phyloP scores from a whole-genome alignment of 116 monocot genomes.

The Trichopus zeylanicus region DNA sequence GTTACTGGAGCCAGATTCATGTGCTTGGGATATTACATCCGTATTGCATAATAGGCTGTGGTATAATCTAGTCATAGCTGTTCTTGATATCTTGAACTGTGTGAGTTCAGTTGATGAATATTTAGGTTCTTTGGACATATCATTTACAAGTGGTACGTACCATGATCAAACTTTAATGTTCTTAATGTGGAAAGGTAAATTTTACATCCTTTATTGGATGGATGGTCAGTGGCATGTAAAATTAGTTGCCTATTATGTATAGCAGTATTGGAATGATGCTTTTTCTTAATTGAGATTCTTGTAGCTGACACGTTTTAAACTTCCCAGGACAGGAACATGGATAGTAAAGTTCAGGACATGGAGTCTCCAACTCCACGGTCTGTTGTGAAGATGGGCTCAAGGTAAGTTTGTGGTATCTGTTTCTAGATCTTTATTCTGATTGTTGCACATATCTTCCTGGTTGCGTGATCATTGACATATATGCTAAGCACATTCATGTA shows the following conservation, averaged over 20 bases:
- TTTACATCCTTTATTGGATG: no score
- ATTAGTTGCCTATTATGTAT: background rate
- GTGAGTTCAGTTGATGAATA: no score
- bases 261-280: background rate
- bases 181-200: no score
- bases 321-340: constrained; percentile 62
- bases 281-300: background rate
- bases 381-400: constrained; percentile 45
- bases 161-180: no score
- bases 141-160: no score
- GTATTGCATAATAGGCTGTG: no score
- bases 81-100: no score
- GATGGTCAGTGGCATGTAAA: background rate
- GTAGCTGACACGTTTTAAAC: constrained; percentile 1
- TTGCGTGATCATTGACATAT: background rate
- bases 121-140: no score
- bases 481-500: no score
- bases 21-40: no score
- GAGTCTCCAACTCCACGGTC: constrained; percentile 92
- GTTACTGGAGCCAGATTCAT: no score
- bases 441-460: background rate
- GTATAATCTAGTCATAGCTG: no score
- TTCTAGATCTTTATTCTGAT: background rate
- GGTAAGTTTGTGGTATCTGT: constrained; percentile 28
- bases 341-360: constrained; percentile 50